Percentiles rank a stretch among this genome's conserved stretches.
Evolutionary conservation across 2,329 filamentous ascomycete genomes (phyloP).

Genomic region (Byssothecium circinans): DNA sequence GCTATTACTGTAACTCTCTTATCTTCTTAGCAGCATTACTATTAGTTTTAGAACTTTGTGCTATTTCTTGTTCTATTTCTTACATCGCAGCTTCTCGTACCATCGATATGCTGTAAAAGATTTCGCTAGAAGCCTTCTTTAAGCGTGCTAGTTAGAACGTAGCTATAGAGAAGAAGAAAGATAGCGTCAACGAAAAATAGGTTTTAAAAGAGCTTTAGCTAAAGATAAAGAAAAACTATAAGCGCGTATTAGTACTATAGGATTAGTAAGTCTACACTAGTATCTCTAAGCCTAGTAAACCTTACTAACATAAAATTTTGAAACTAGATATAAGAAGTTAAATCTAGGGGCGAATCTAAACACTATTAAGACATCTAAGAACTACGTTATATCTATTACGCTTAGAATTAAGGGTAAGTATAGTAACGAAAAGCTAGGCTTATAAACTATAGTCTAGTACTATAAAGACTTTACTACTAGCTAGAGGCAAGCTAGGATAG

Average conservation of each 20-base stretch:
- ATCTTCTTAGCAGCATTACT: conserved; percentile 8
- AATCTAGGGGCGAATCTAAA: conserved; percentile 5
- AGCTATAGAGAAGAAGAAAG: conserved; percentile 10
- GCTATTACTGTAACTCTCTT: conserved; percentile 11
- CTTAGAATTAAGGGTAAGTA: conserved; percentile 11
- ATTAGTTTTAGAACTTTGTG: conserved; percentile 8
- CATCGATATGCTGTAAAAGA: conserved; percentile 8
- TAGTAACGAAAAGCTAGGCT: conserved; percentile 10
- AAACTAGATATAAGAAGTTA: conserved; percentile 8
- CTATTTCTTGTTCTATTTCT: conserved; percentile 7
- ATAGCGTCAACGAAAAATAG: conserved; percentile 8
- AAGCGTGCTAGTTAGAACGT: conserved; percentile 8
- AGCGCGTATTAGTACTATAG: conserved; percentile 5
- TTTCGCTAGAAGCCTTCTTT: conserved; percentile 8
- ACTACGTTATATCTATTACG: conserved; percentile 9
- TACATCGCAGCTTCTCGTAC: conserved; percentile 6
- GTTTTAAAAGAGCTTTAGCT: conserved; percentile 10
- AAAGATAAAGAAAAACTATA: conserved; percentile 12
- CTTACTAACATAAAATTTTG: conserved; percentile 6
- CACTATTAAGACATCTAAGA: conserved; percentile 9
- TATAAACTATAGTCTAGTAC: conserved; percentile 9
- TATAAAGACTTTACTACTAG: conserved; percentile 13
- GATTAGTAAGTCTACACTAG: conserved; percentile 7
- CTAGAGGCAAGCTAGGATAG: conserved; percentile 14
- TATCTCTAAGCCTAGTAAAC: conserved; percentile 7